phyloP scores from a whole-genome alignment of 163 green algal species.

The Scenedesmus sp. region DNA sequence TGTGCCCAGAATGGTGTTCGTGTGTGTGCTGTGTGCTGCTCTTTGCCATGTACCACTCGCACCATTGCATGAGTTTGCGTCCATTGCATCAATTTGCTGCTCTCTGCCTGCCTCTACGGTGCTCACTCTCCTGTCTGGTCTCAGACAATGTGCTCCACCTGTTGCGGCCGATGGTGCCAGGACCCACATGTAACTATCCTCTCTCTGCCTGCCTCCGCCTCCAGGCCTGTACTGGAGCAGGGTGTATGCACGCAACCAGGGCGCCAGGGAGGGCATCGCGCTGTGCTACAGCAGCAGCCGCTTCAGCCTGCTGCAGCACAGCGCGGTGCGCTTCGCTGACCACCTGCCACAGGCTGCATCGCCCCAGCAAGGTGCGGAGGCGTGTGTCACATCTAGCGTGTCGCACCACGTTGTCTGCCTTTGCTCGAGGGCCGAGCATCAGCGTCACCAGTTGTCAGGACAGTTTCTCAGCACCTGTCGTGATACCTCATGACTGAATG shows the following conservation, averaged over 20 bases:
- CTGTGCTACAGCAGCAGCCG: neutral
- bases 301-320: constrained; percentile 28
- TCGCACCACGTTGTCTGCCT: too few species aligned
- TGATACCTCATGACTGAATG: too few species aligned
- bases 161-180: too few species aligned
- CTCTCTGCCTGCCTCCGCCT: neutral
- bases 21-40: too few species aligned
- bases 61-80: too few species aligned
- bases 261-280: constrained; percentile 19
- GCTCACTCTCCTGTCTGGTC: too few species aligned
- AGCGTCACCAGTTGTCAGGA: too few species aligned
- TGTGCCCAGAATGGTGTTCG: too few species aligned
- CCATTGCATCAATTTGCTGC: too few species aligned
- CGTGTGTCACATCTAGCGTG: neutral
- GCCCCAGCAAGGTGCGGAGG: neutral
- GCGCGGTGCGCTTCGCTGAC: constrained; percentile 26
- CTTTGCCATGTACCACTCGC: too few species aligned
- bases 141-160: neutral
- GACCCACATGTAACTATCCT: neutral
- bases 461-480: neutral
- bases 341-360: neutral
- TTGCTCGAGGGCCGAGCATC: too few species aligned
- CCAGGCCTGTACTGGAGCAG: constrained; percentile 23
- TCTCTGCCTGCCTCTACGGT: too few species aligned
- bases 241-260: neutral